phyloP scores from a whole-genome alignment of 2,329 filamentous ascomycete species.

The Cladophialophora psammophila region DNA sequence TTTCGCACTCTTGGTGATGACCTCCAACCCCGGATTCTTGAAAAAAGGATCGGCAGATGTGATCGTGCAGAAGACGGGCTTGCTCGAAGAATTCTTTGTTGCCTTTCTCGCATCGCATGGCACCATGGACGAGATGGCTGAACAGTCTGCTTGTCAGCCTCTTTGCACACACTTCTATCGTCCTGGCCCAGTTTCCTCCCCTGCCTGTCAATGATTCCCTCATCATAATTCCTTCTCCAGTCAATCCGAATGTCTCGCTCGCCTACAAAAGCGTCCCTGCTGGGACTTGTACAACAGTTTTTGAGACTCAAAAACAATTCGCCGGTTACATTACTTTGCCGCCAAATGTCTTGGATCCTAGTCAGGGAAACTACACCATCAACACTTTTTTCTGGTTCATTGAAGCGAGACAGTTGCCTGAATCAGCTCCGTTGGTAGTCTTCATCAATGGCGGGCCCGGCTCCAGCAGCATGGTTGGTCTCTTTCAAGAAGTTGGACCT shows the following conservation, averaged over 20 bases:
- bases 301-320: slow-evolving; percentile 71
- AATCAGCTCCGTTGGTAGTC: slow-evolving; percentile 58
- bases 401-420: slow-evolving; percentile 52
- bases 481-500: slow-evolving; percentile 60
- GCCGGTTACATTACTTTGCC: slow-evolving; percentile 73
- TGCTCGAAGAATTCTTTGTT: neutral
- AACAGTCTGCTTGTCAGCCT: slow-evolving; percentile 26
- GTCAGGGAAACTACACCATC: slow-evolving; percentile 45
- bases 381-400: slow-evolving; percentile 54
- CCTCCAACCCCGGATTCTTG: neutral
- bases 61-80: neutral
- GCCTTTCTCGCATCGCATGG: slow-evolving; percentile 25
- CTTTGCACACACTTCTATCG: slow-evolving; percentile 2
- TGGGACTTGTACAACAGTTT: slow-evolving; percentile 71
- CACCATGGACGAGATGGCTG: slow-evolving; percentile 27
- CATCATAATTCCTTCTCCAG: slow-evolving; percentile 67
- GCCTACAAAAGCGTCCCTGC: slow-evolving; percentile 69
- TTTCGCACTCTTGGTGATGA: neutral
- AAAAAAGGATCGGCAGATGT: slow-evolving; percentile 10
- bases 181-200: slow-evolving; percentile 35
- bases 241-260: slow-evolving; percentile 68
- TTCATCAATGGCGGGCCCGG: slow-evolving; percentile 64
- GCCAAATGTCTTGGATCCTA: slow-evolving; percentile 42
- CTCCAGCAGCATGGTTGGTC: slow-evolving; percentile 59
- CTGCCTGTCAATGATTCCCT: slow-evolving; percentile 42